Conservation (phyloP, 2,329 filamentous ascomycete genomes). For the Chalara sp. region DNA sequence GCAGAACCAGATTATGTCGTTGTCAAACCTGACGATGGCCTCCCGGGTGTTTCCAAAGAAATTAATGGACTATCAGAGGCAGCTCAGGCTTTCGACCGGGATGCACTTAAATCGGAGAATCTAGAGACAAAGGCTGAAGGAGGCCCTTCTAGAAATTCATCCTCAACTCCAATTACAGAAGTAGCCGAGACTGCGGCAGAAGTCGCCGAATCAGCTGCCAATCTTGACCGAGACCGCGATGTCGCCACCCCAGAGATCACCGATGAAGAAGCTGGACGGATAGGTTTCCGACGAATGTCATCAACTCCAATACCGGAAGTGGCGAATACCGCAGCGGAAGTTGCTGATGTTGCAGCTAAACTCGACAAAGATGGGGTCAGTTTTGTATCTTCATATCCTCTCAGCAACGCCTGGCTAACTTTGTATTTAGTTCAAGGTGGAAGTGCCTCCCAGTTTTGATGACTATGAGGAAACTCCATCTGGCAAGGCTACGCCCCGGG, state of each 20-base stretch:
- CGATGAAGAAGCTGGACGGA: constrained; percentile 25
- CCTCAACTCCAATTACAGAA: constrained; percentile 11
- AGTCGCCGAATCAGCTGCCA: constrained; percentile 19
- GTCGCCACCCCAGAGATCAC: constrained; percentile 24
- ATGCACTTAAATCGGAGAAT: no score
- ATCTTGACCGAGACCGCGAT: constrained; percentile 22
- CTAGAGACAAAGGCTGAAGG: no score
- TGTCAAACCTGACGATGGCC: constrained; percentile 15
- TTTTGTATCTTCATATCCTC: not conserved
- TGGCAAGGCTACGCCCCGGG: constrained; percentile 15
- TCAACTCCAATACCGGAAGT: constrained; percentile 34
- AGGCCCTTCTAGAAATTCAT: no score
- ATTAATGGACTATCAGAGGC: no score
- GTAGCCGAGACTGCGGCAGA: constrained; percentile 20
- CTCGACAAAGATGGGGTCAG: constrained; percentile 26
- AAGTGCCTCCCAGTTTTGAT: not conserved
- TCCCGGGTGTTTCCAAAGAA: no score
- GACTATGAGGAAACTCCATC: constrained; percentile 1
- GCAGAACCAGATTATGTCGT: constrained; percentile 28
- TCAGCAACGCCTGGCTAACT: not conserved
- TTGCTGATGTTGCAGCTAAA: constrained; percentile 34
- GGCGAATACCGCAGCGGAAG: constrained; percentile 37
- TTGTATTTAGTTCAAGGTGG: not conserved
- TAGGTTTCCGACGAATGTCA: constrained; percentile 27
- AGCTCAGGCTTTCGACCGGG: no score